Evolutionary conservation across 2,329 filamentous ascomycete species (phyloP).

Genomic region (Colletotrichum zoysiae): DNA sequence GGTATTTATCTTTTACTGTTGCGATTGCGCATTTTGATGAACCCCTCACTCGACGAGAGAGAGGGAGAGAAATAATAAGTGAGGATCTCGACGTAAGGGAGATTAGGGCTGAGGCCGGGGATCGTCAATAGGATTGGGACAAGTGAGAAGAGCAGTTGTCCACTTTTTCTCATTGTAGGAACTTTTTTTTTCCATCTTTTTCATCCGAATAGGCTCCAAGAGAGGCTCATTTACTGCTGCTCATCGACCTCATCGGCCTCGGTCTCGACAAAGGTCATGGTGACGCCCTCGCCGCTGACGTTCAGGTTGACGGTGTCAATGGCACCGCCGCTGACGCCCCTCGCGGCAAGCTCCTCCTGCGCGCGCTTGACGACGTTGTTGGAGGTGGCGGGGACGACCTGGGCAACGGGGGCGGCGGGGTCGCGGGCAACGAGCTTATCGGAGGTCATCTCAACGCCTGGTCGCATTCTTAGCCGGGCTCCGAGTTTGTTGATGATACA

Average conservation of each 20-base stretch:
- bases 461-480: not conserved
- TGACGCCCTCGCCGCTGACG: conserved; percentile 59
- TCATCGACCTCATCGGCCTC: conserved; percentile 49
- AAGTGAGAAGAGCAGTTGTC: not conserved
- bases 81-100: conserved; percentile 21
- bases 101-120: conserved; percentile 31
- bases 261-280: conserved; percentile 61
- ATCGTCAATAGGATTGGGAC: conserved; percentile 5
- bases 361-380: conserved; percentile 36
- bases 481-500: not conserved
- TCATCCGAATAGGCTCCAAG: not conserved
- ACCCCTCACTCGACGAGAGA: conserved; percentile 19
- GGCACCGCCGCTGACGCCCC: conserved; percentile 44
- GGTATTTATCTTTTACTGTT: not conserved
- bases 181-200: conserved; percentile 7
- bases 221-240: conserved; percentile 45
- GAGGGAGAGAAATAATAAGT: not conserved
- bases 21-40: not conserved
- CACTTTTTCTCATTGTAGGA: not conserved
- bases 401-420: conserved; percentile 23
- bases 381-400: conserved; percentile 23
- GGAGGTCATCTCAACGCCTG: conserved; percentile 37
- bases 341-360: conserved; percentile 39
- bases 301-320: conserved; percentile 61
- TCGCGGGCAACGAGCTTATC: conserved; percentile 40